phyloP scores from a whole-genome alignment of 257 asterid species.

The Dorcoceras hygrometricum region DNA sequence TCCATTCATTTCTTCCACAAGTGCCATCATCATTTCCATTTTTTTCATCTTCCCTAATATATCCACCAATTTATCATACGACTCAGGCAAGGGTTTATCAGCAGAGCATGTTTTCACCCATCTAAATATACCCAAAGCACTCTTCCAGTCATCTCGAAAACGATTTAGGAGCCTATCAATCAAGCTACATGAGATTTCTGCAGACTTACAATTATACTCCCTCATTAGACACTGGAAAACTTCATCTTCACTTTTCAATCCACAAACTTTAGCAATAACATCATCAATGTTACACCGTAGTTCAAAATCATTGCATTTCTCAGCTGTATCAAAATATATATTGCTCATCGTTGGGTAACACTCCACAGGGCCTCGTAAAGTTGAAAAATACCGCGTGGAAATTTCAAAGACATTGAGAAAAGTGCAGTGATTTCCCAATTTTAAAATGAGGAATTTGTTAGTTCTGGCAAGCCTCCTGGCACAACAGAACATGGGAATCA shows the following conservation, averaged over 20 bases:
- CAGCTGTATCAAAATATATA: constrained; percentile 27
- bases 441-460: constrained; percentile 14
- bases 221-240: constrained; percentile 46
- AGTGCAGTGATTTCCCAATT: constrained; percentile 7
- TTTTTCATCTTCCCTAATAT: constrained; percentile 74
- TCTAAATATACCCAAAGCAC: constrained; percentile 71
- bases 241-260: constrained; percentile 44
- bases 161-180: constrained; percentile 54
- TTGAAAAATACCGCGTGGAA: constrained; percentile 25
- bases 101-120: constrained; percentile 59
- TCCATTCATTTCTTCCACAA: constrained; percentile 50
- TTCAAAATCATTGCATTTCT: constrained; percentile 23
- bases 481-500: constrained; percentile 34
- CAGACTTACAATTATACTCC: constrained; percentile 38
- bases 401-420: constrained; percentile 16
- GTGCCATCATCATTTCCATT: constrained; percentile 60
- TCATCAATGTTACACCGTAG: constrained; percentile 39
- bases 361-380: constrained; percentile 23
- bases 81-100: constrained; percentile 48
- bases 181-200: constrained; percentile 42
- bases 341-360: constrained; percentile 16
- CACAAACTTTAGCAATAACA: constrained; percentile 39
- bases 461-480: constrained; percentile 28
- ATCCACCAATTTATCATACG: constrained; percentile 72
- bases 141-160: constrained; percentile 86